A percentile compares a stretch with the other conserved stretches of the same genome.
phyloP scores from a whole-genome alignment of 2,329 filamentous ascomycete species.

The Fusarium sp. region DNA sequence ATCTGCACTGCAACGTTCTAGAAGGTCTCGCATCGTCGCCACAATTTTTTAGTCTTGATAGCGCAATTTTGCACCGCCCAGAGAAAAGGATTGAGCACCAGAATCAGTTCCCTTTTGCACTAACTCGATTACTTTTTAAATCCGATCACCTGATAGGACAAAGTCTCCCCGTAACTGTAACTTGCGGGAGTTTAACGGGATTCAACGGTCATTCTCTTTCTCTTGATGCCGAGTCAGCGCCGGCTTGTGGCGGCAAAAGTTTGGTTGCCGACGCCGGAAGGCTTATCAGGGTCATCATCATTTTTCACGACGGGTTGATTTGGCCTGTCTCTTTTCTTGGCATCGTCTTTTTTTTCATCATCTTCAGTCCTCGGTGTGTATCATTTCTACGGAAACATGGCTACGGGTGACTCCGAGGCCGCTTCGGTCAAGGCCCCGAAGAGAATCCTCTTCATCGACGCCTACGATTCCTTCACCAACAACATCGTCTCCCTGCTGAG shows the following conservation, averaged over 20 bases:
- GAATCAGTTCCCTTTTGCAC: conserved; percentile 6
- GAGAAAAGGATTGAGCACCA: background rate
- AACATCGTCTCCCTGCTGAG: conserved; percentile 89
- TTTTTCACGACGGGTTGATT: background rate
- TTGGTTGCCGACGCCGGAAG: conserved; percentile 28
- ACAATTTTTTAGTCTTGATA: conserved; percentile 29
- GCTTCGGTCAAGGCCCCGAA: conserved; percentile 28
- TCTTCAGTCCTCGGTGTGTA: too few relatives aligned
- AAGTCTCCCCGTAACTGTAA: background rate
- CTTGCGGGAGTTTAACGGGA: background rate
- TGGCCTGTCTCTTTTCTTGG: background rate
- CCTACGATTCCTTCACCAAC: conserved; percentile 96
- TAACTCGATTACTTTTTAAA: background rate
- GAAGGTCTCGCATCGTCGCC: conserved; percentile 12
- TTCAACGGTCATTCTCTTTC: conserved; percentile 1
- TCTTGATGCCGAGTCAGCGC: conserved; percentile 35
- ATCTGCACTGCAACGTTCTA: background rate
- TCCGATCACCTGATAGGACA: conserved; percentile 30
- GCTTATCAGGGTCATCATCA: conserved; percentile 7
- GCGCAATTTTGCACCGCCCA: conserved; percentile 1
- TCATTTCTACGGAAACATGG: conserved; percentile 16
- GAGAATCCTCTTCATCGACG: conserved; percentile 88
- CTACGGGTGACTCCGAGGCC: conserved; percentile 29
- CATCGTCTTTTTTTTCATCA: background rate
- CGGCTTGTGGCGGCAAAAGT: conserved; percentile 45